Conservation (phyloP, 2,329 filamentous ascomycete genomes). For the Dothidotthia symphoricarpi region DNA sequence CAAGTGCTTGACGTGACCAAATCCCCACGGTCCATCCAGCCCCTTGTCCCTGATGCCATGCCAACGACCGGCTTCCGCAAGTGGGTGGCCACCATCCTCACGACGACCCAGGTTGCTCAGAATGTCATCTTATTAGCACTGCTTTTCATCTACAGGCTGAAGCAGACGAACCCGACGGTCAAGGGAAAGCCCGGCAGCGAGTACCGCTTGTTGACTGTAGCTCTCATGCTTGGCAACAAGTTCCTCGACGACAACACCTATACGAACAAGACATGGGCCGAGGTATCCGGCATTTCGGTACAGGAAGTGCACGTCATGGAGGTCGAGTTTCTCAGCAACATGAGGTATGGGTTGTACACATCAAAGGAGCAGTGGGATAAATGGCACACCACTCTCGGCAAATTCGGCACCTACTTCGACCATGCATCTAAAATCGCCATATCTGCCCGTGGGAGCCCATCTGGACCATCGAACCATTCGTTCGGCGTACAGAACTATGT, state of each 20-base stretch:
- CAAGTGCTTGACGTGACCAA: conserved; percentile 64
- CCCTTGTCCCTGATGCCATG: conserved; percentile 68
- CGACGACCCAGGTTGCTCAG: conserved; percentile 92
- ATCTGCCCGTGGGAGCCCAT: conserved; percentile 40
- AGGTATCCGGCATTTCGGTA: conserved; percentile 91
- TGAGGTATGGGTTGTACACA: conserved; percentile 88
- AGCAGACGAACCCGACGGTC: conserved; percentile 83
- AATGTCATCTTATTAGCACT: conserved; percentile 90
- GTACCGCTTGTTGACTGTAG: conserved; percentile 87
- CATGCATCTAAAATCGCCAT: conserved; percentile 56
- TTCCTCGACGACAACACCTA: conserved; percentile 99
- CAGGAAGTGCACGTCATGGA: conserved; percentile 99
- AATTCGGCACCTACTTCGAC: conserved; percentile 81
- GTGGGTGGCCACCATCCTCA: conserved; percentile 88
- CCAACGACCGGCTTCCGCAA: conserved; percentile 81
- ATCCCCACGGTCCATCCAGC: conserved; percentile 46
- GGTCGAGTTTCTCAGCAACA: conserved; percentile 98
- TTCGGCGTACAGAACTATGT: conserved; percentile 45
- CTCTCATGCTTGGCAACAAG: conserved; percentile 97
- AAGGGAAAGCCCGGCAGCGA: conserved; percentile 92
- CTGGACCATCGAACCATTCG: conserved; percentile 34
- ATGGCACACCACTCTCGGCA: conserved; percentile 80
- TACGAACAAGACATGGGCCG: conserved; percentile 99
- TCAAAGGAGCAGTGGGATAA: conserved; percentile 82
- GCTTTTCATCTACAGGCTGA: conserved; percentile 89